A percentile compares a stretch with the other conserved stretches of the same genome.
These are phyloP conservation scores for Lodderomyces parapsilosis DNA, from an alignment of 1,139 yeast genomes.

Conservation along the genomic window DNA sequence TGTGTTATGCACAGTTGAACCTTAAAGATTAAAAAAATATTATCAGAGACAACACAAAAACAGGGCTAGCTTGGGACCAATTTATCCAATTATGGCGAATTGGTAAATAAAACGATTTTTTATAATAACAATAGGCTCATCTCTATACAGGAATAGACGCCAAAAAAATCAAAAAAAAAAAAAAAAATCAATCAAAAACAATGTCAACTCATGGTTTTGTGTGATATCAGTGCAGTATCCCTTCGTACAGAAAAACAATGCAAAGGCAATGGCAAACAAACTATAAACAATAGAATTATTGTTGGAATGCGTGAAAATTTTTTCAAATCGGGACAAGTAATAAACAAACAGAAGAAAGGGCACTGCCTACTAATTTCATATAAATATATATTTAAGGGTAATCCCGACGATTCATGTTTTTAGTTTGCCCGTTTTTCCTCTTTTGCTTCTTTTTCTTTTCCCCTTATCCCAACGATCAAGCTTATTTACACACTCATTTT, in stretches of 20 bases:
- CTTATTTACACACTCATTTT: conserved; percentile 5
- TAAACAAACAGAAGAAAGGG: neutral
- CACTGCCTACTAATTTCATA: neutral
- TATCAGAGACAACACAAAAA: neutral
- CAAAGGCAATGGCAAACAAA: too few species aligned
- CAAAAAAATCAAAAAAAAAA: neutral
- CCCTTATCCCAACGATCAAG: neutral
- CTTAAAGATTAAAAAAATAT: neutral
- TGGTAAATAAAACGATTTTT: neutral
- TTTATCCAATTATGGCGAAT: neutral
- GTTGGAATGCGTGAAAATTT: neutral
- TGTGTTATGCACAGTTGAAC: too few species aligned
- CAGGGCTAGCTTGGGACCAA: neutral
- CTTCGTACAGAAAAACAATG: too few species aligned
- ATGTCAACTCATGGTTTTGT: neutral
- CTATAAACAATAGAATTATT: neutral
- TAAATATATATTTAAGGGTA: neutral
- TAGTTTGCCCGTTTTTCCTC: neutral
- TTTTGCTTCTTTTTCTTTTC: neutral
- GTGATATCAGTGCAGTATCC: too few species aligned
- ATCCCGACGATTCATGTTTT: neutral
- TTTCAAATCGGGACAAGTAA: neutral
- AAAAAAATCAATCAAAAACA: neutral
- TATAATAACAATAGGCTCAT: too few species aligned
- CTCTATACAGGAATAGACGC: neutral